Conservation (phyloP, 192 early-diverging fungal species). For the Physocladia obscura region DNA sequence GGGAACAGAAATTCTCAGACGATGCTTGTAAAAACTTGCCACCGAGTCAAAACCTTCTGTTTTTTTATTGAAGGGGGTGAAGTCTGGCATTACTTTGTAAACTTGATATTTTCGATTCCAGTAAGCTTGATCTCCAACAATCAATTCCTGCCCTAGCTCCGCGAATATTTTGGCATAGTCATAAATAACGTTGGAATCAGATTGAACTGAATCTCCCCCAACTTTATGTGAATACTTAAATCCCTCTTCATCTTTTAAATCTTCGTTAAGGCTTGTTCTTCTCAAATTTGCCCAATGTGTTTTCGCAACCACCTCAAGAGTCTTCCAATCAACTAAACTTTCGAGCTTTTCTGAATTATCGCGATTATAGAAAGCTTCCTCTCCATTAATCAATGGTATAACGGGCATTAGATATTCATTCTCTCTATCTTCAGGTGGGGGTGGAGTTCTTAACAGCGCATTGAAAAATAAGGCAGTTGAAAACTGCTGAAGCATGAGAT, state of each 20-base stretch:
- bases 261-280: not conserved
- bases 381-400: not conserved
- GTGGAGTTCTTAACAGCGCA: not conserved
- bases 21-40: conserved; percentile 32
- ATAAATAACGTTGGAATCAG: not conserved
- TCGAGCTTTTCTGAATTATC: not conserved
- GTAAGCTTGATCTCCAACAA: conserved; percentile 29
- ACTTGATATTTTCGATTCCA: conserved; percentile 39
- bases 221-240: not conserved
- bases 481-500: not conserved
- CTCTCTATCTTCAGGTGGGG: not conserved
- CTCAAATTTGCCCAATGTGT: not conserved
- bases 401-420: conserved; percentile 17
- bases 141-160: conserved; percentile 10
- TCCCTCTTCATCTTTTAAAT: not conserved
- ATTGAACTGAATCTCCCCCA: not conserved
- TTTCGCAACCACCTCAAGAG: not conserved
- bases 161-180: not conserved
- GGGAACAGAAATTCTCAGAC: conserved; percentile 24
- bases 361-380: conserved; percentile 1
- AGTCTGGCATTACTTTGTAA: conserved; percentile 19
- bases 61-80: conserved; percentile 2
- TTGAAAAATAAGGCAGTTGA: conserved; percentile 13
- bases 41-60: conserved; percentile 19
- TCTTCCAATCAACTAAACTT: conserved; percentile 8